A percentile compares a stretch with the other conserved stretches of the same genome.
Conservation (phyloP, 164 flowering plant species). For the Vitis rupestris region DNA sequence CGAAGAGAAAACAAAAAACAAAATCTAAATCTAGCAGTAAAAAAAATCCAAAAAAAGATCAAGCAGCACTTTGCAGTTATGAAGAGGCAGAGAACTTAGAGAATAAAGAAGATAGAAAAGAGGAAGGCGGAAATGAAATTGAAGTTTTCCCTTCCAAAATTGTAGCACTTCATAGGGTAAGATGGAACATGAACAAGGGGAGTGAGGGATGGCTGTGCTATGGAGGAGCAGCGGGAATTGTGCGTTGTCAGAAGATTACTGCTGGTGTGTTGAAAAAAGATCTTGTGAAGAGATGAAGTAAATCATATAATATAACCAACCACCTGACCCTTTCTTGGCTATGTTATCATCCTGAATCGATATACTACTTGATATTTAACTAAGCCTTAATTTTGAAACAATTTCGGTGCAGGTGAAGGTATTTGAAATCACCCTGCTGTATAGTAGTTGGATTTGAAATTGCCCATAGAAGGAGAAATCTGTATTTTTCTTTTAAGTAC, state of each 20-base stretch:
- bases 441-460: no score
- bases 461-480: no score
- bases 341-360: no score
- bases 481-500: no score
- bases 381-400: no score
- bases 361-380: no score
- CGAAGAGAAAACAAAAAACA: slow-evolving; percentile 13
- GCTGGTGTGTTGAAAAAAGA: no score
- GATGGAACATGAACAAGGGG: slow-evolving; percentile 96
- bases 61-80: slow-evolving; percentile 15
- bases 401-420: no score
- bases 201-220: slow-evolving; percentile 91
- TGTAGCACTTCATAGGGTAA: slow-evolving; percentile 80
- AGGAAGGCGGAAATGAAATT: slow-evolving; percentile 10
- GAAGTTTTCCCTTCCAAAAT: slow-evolving; percentile 63
- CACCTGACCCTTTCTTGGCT: no score
- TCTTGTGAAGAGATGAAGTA: no score
- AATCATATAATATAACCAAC: no score
- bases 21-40: slow-evolving; percentile 17
- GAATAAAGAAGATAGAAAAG: slow-evolving; percentile 11
- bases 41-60: slow-evolving; percentile 17
- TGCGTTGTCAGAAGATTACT: slow-evolving; percentile 64
- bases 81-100: slow-evolving; percentile 16
- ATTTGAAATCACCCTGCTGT: no score
- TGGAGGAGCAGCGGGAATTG: slow-evolving; percentile 90